Conservation (phyloP, 768 basidiomycete species). For the Boletellus emodensis region DNA sequence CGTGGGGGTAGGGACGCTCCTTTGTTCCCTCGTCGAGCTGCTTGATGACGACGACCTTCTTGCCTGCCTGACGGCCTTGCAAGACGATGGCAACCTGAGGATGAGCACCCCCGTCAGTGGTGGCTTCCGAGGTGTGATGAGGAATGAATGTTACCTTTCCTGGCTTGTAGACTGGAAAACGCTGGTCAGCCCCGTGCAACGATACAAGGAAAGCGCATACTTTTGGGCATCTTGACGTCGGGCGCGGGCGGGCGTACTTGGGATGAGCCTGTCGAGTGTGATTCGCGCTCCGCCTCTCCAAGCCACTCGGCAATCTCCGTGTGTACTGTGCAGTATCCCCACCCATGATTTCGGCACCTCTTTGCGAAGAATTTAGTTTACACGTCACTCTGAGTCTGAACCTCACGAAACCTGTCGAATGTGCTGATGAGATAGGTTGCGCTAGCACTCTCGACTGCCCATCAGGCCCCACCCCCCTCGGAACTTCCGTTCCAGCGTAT, state of each 20-base stretch:
- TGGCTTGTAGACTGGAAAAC: slow-evolving; percentile 78
- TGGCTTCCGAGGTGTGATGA: neutral
- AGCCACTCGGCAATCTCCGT: slow-evolving; percentile 37
- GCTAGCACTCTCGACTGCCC: no score
- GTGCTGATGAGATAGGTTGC: no score
- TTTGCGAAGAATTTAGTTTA: no score
- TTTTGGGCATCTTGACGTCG: slow-evolving; percentile 43
- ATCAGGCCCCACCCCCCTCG: no score
- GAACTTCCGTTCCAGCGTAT: no score
- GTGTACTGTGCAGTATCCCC: slow-evolving; percentile 28
- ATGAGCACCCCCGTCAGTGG: neutral
- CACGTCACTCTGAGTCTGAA: no score
- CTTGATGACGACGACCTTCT: slow-evolving; percentile 99
- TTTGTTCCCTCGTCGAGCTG: slow-evolving; percentile 96
- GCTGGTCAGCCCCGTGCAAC: slow-evolving; percentile 10
- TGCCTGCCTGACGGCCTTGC: slow-evolving; percentile 98
- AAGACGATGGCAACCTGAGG: slow-evolving; percentile 92
- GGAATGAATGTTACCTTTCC: slow-evolving; percentile 64
- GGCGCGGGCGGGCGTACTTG: slow-evolving; percentile 23
- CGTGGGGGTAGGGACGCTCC: slow-evolving; percentile 94
- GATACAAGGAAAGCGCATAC: slow-evolving; percentile 16
- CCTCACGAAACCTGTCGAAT: no score
- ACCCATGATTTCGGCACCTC: no score
- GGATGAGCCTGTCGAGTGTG: slow-evolving; percentile 17
- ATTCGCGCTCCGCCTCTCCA: slow-evolving; percentile 1